A percentile compares a stretch with the other conserved stretches of the same genome.
These are phyloP conservation scores for Aspergillus fumigatus DNA, from an alignment of 2,329 filamentous ascomycete genomes.

Conservation along the genomic window DNA sequence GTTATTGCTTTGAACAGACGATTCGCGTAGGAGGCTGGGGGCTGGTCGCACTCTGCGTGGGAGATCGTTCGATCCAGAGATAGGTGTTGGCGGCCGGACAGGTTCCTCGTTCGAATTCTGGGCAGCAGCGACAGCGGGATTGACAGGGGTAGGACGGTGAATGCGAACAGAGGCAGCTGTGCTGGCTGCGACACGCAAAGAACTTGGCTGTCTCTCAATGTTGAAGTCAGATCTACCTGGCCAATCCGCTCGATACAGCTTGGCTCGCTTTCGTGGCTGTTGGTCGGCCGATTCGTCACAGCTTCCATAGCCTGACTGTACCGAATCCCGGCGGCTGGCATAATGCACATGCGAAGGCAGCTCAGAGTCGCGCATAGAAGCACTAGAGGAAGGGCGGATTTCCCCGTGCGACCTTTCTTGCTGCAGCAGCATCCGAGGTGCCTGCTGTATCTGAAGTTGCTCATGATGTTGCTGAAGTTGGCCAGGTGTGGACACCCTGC, in stretches of 20 bases:
- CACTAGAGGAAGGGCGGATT: slow-evolving; percentile 58
- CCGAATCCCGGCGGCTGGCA: slow-evolving; percentile 31
- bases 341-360: slow-evolving; percentile 22
- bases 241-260: slow-evolving; percentile 67
- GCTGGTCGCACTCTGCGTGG: slow-evolving; percentile 28
- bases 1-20: slow-evolving; percentile 47
- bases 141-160: slow-evolving; percentile 64
- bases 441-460: slow-evolving; percentile 9
- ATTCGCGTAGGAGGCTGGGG: slow-evolving; percentile 59
- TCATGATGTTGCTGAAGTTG: slow-evolving; percentile 24
- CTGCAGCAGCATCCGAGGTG: slow-evolving; percentile 16
- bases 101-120: slow-evolving; percentile 39
- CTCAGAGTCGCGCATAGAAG: slow-evolving; percentile 46
- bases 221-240: slow-evolving; percentile 62
- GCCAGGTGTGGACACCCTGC: slow-evolving; percentile 36
- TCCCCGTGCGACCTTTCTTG: slow-evolving; percentile 33
- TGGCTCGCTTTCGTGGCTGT: slow-evolving; percentile 71
- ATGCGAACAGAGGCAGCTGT: slow-evolving; percentile 82
- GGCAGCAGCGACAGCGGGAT: slow-evolving; percentile 30
- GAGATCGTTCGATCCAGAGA: slow-evolving; percentile 30
- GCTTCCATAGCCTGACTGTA: slow-evolving; percentile 62
- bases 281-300: slow-evolving; percentile 62
- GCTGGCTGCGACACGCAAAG: slow-evolving; percentile 82
- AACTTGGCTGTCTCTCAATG: slow-evolving; percentile 69
- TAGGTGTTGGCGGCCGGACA: slow-evolving; percentile 45